Percentiles rank a stretch among this genome's conserved stretches.
phyloP scores from a whole-genome alignment of 75 land plant species.

The Pinus albicaulis region DNA sequence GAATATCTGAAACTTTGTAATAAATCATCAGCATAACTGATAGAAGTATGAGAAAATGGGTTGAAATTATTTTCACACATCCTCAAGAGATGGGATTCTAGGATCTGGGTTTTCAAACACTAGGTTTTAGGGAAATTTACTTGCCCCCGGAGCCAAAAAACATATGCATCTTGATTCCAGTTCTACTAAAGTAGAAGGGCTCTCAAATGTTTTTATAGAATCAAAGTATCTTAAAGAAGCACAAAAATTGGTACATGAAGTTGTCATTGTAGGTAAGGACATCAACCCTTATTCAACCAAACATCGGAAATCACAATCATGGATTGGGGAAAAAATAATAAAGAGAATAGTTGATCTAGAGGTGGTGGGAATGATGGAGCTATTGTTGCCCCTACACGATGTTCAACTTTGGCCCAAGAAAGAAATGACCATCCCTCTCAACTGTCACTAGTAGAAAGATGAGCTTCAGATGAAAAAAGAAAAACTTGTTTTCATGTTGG shows the following conservation, averaged over 20 bases:
- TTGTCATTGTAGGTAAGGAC: slow-evolving; percentile 55
- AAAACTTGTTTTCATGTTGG: slow-evolving; percentile 72
- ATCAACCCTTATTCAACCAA: slow-evolving; percentile 12
- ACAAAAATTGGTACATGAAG: slow-evolving; percentile 69
- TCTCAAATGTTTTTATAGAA: slow-evolving; percentile 36
- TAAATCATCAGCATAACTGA: slow-evolving; percentile 11
- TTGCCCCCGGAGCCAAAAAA: slow-evolving; percentile 3
- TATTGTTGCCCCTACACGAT: slow-evolving; percentile 1
- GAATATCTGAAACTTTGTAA: slow-evolving; percentile 11
- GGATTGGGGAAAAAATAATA: slow-evolving; percentile 11
- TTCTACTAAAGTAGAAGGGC: slow-evolving; percentile 13
- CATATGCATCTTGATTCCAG: slow-evolving; percentile 12
- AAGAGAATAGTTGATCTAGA: slow-evolving; percentile 17
- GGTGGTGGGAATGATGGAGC: slow-evolving; percentile 15
- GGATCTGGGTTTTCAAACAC: slow-evolving; percentile 2
- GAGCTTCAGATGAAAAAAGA: slow-evolving; percentile 82
- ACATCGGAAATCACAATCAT: slow-evolving; percentile 14
- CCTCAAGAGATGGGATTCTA: slow-evolving; percentile 9
- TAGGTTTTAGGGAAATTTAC: slow-evolving; percentile 1
- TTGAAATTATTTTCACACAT: slow-evolving; percentile 4
- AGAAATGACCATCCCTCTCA: slow-evolving; percentile 25
- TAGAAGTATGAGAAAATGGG: slow-evolving; percentile 2
- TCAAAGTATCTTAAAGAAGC: slow-evolving; percentile 78
- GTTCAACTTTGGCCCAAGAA: slow-evolving; percentile 7
- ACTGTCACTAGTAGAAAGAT: slow-evolving; percentile 54